Evolutionary conservation across 495 filamentous ascomycete genomes (phyloP).

Genomic region (Lepraria neglecta): DNA sequence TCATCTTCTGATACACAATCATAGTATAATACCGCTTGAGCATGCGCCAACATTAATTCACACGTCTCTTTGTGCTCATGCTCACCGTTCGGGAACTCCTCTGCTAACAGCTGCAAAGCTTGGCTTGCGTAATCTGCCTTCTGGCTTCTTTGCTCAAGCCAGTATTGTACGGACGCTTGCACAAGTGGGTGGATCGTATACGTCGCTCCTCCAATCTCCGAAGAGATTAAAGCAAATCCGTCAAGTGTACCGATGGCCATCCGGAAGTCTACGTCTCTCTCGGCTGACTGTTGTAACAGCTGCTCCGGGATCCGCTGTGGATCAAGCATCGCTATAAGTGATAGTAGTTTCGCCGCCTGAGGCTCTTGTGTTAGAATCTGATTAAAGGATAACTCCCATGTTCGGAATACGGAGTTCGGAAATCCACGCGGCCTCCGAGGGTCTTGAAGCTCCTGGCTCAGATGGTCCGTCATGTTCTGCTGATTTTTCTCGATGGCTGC

Average conservation of each 20-base stretch:
- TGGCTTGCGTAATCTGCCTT: no score
- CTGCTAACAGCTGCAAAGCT: no score
- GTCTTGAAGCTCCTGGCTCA: slow-evolving; percentile 5
- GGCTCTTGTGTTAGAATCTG: background rate
- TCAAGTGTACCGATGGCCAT: background rate
- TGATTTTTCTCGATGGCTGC: background rate
- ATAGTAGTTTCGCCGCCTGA: background rate
- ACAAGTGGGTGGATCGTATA: no score
- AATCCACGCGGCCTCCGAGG: background rate
- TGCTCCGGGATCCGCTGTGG: background rate
- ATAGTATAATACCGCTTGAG: background rate
- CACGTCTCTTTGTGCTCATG: background rate
- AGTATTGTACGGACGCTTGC: no score
- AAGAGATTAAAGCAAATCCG: background rate
- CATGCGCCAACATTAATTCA: slow-evolving; percentile 1
- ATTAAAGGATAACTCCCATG: slow-evolving; percentile 5
- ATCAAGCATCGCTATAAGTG: slow-evolving; percentile 3
- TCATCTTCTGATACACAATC: no score
- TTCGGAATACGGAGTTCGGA: slow-evolving; percentile 1
- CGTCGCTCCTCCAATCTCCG: no score
- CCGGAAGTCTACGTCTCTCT: slow-evolving; percentile 1
- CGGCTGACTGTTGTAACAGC: background rate
- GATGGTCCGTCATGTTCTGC: slow-evolving; percentile 3
- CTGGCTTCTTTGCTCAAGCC: no score
- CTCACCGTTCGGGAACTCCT: slow-evolving; percentile 4